phyloP scores from a whole-genome alignment of 2,329 filamentous ascomycete genomes.

The Ascochyta fabae region DNA sequence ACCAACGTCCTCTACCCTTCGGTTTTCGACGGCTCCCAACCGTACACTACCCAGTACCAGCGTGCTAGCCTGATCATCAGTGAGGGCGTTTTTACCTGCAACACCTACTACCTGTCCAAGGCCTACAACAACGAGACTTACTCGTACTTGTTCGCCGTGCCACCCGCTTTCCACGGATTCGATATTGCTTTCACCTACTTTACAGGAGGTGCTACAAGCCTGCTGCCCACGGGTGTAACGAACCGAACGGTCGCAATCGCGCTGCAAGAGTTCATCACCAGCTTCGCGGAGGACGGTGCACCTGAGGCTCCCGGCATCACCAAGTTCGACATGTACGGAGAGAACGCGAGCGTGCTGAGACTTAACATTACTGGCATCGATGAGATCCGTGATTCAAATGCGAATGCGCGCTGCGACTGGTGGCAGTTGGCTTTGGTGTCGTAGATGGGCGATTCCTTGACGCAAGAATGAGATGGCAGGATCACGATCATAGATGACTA shows the following conservation, averaged over 20 bases:
- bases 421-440: conserved; percentile 58
- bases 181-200: conserved; percentile 63
- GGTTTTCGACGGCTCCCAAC: conserved; percentile 54
- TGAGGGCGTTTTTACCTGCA: conserved; percentile 59
- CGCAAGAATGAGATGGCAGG: not conserved
- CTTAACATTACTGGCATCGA: conserved; percentile 53
- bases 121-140: conserved; percentile 57
- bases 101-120: conserved; percentile 58
- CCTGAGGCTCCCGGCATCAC: conserved; percentile 50
- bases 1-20: conserved; percentile 57
- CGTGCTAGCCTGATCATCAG: conserved; percentile 52
- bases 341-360: conserved; percentile 52
- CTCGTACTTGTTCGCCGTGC: conserved; percentile 61
- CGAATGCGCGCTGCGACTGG: conserved; percentile 58
- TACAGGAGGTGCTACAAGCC: conserved; percentile 42
- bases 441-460: conserved; percentile 10
- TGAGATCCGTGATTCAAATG: conserved; percentile 53
- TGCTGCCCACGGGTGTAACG: conserved; percentile 21
- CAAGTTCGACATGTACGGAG: conserved; percentile 57
- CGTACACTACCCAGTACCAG: conserved; percentile 55
- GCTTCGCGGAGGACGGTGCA: conserved; percentile 50
- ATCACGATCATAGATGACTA: conserved; percentile 1
- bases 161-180: conserved; percentile 60
- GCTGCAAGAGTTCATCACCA: conserved; percentile 55
- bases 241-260: conserved; percentile 51